Conservation (phyloP, 2,329 filamentous ascomycete genomes). For the Pyrenophora graminea region DNA sequence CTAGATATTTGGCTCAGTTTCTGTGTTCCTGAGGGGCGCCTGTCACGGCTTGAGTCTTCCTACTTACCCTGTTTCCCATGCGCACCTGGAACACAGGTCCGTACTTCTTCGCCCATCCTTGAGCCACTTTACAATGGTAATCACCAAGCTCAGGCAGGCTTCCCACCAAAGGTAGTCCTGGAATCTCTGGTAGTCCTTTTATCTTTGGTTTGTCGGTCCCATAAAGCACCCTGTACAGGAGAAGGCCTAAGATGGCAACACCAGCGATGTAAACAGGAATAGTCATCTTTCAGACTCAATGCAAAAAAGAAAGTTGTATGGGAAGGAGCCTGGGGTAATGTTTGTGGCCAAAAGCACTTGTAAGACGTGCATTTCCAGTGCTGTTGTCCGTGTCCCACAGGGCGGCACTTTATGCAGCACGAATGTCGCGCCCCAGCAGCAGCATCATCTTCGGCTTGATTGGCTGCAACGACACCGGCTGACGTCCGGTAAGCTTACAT, state of each 20-base stretch:
- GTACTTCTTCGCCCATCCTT: constrained; percentile 54
- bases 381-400: background rate
- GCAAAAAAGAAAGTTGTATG: background rate
- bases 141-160: constrained; percentile 53
- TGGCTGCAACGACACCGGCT: constrained; percentile 3
- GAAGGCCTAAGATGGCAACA: constrained; percentile 47
- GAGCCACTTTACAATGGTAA: constrained; percentile 53
- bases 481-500: background rate
- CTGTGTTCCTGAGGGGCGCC: background rate
- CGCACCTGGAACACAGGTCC: constrained; percentile 57
- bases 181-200: constrained; percentile 54
- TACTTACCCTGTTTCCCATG: constrained; percentile 66
- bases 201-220: constrained; percentile 55
- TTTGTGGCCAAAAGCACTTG: constrained; percentile 9
- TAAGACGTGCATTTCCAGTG: background rate
- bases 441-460: constrained; percentile 10
- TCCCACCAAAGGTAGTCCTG: constrained; percentile 54
- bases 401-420: background rate
- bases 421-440: constrained; percentile 4
- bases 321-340: background rate
- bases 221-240: constrained; percentile 49
- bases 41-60: background rate
- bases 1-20: constrained; percentile 38
- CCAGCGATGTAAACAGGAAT: constrained; percentile 50
- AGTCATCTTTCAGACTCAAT: constrained; percentile 35